These are phyloP conservation scores for Spongospora subterranea DNA, from an alignment of 208 protist genomes.

Conservation along the genomic window DNA sequence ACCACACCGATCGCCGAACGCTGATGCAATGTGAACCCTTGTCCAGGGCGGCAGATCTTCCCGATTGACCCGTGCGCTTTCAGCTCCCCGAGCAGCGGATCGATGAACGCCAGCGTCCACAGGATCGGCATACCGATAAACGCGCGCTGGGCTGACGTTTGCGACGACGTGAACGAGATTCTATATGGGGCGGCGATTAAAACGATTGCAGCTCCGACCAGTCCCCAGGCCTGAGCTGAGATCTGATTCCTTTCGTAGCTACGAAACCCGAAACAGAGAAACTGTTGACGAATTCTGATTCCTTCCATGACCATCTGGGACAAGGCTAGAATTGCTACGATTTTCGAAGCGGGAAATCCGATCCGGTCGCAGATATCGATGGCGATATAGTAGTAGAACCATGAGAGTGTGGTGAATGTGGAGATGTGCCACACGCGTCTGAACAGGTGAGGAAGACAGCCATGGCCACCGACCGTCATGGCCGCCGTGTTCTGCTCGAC, in stretches of 20 bases:
- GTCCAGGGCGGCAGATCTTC: neutral
- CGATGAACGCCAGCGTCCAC: slow-evolving; percentile 48
- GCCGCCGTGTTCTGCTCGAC: slow-evolving; percentile 28
- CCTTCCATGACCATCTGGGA: slow-evolving; percentile 31
- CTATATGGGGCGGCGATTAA: slow-evolving; percentile 12
- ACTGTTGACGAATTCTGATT: neutral
- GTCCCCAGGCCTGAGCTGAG: slow-evolving; percentile 57
- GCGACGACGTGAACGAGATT: neutral
- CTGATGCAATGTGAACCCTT: neutral
- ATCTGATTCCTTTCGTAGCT: slow-evolving; percentile 33
- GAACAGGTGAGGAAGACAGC: slow-evolving; percentile 28
- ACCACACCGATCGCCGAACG: neutral
- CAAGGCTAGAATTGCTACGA: neutral
- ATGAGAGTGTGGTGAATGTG: slow-evolving; percentile 21
- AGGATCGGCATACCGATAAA: slow-evolving; percentile 55
- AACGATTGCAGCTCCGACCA: slow-evolving; percentile 3
- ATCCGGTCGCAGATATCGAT: neutral
- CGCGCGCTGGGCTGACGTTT: neutral
- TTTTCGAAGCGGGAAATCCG: slow-evolving; percentile 6
- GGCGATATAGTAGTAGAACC: slow-evolving; percentile 13
- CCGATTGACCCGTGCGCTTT: slow-evolving; percentile 4
- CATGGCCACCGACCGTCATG: slow-evolving; percentile 52
- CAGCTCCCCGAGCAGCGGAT: slow-evolving; percentile 57
- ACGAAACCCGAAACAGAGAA: slow-evolving; percentile 45
- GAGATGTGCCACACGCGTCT: slow-evolving; percentile 11